Conservation (phyloP, 768 basidiomycete species). For the Kwoniella botswanensis region DNA sequence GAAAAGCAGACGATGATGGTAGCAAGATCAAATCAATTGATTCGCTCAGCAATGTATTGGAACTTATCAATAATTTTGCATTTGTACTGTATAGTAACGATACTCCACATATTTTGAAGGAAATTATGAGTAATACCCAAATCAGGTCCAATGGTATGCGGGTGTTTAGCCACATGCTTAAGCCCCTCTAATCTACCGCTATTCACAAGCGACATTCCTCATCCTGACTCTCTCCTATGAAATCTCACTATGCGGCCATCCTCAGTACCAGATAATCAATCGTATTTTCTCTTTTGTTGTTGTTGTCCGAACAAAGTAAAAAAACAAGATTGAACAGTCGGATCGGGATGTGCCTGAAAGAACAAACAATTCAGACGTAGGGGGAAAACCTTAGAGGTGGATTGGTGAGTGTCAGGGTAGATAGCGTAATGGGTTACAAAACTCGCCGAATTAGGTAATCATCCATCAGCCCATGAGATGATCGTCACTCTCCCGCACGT, state of each 20-base stretch:
- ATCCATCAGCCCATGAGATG: not conserved
- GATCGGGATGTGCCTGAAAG: conserved; percentile 13
- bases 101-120: not conserved
- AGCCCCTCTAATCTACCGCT: not conserved
- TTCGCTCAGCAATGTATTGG: no score
- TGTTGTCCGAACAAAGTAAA: conserved; percentile 17
- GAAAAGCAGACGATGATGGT: not conserved
- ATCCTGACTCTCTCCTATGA: not conserved
- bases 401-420: not conserved
- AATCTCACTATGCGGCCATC: not conserved
- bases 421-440: not conserved
- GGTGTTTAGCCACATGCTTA: conserved; percentile 7
- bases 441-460: conserved; percentile 11
- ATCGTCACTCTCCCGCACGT: not conserved
- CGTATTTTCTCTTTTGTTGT: not conserved
- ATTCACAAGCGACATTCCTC: not conserved
- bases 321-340: not conserved
- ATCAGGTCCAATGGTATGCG: not conserved
- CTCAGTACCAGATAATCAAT: not conserved
- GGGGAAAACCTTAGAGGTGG: not conserved
- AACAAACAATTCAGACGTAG: not conserved
- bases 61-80: no score
- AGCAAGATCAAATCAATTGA: no score
- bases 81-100: no score
- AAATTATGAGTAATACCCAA: not conserved